Conservation (phyloP, 164 flowering plant genomes). For the Brasenia schreberi region DNA sequence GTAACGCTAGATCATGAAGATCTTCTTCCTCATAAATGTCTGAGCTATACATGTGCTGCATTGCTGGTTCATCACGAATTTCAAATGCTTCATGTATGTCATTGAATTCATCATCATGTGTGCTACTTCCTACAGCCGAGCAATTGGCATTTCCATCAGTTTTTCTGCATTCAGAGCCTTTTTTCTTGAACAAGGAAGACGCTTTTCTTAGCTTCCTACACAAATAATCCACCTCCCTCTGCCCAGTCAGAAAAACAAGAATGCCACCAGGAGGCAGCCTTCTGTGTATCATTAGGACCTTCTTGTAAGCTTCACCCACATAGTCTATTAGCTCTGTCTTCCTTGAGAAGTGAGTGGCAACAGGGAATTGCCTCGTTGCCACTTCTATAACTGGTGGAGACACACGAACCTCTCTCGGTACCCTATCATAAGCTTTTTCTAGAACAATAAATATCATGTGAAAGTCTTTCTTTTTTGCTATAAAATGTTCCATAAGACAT, state of each 20-base stretch:
- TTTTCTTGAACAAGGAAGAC: constrained; percentile 31
- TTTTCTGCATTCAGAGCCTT: constrained; percentile 8
- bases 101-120: constrained; percentile 30
- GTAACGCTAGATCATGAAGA: constrained; percentile 25
- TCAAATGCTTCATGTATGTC: constrained; percentile 78
- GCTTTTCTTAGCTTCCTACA: constrained; percentile 65
- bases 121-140: constrained; percentile 16
- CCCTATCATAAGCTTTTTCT: too few species aligned
- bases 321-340: constrained; percentile 82
- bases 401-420: too few species aligned
- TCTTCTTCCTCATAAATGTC: constrained; percentile 46
- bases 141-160: constrained; percentile 14
- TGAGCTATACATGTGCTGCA: constrained; percentile 41
- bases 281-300: constrained; percentile 76
- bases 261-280: constrained; percentile 87
- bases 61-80: constrained; percentile 14
- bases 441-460: too few species aligned
- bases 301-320: constrained; percentile 83
- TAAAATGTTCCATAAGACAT: too few species aligned
- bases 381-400: constrained; percentile 85
- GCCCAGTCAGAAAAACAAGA: constrained; percentile 95
- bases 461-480: too few species aligned
- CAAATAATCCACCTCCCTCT: constrained; percentile 84
- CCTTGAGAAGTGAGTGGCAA: constrained; percentile 65
- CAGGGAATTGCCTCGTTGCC: constrained; percentile 78